Evolutionary conservation across 768 basidiomycete species (phyloP).

Genomic region (Lactarius indigo): DNA sequence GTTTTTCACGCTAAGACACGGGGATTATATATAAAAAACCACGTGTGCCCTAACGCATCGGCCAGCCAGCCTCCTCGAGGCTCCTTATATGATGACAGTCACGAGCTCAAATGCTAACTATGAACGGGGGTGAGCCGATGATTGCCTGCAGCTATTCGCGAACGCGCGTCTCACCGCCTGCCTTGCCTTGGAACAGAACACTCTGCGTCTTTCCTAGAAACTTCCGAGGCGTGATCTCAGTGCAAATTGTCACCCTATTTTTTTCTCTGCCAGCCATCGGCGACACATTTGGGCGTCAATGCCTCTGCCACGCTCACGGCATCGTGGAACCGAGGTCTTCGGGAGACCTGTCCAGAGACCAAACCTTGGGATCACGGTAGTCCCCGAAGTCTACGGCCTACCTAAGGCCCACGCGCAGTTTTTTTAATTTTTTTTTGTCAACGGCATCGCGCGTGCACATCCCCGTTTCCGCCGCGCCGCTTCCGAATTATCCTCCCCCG

Average conservation of each 20-base stretch:
- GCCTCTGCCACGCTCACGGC: slow-evolving; percentile 14
- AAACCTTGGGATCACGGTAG: background rate
- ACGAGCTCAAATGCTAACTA: background rate
- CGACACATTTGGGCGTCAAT: slow-evolving; percentile 1
- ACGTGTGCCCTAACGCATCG: background rate
- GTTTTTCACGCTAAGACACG: background rate
- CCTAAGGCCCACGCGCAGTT: background rate
- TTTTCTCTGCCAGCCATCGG: background rate
- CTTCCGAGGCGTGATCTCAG: slow-evolving; percentile 15
- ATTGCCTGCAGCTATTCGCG: background rate
- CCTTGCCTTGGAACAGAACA: slow-evolving; percentile 5
- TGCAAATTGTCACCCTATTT: slow-evolving; percentile 7
- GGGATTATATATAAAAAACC: background rate
- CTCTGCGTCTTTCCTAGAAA: slow-evolving; percentile 5
- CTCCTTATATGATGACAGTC: background rate
- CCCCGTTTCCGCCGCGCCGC: slow-evolving; percentile 23
- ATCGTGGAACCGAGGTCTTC: slow-evolving; percentile 1
- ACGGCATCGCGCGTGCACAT: slow-evolving; percentile 21
- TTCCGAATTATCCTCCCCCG: slow-evolving; percentile 18
- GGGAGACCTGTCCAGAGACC: slow-evolving; percentile 19
- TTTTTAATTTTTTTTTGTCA: background rate
- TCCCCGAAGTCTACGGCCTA: slow-evolving; percentile 13
- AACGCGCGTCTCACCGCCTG: background rate
- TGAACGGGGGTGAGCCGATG: slow-evolving; percentile 4
- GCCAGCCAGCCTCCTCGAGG: slow-evolving; percentile 2